These are phyloP conservation scores for Plasmodium yoelii DNA, from an alignment of 169 alveolate genomes.

Conservation along the genomic window DNA sequence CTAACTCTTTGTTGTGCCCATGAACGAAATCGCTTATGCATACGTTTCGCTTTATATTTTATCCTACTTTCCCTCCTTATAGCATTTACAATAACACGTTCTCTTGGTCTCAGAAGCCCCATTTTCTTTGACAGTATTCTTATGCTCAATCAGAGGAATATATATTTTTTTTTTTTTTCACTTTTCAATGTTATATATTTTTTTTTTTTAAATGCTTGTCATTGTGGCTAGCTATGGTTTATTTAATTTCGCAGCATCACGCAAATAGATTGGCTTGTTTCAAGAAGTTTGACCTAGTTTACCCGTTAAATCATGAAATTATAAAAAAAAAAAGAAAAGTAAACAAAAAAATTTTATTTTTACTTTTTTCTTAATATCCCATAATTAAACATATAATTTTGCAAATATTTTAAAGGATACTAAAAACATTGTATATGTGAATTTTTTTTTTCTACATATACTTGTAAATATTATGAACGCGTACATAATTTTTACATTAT, in stretches of 20 bases:
- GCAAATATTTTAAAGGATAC: too few relatives aligned
- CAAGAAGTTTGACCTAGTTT: too few relatives aligned
- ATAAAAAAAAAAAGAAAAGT: too few relatives aligned
- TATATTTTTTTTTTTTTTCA: background rate
- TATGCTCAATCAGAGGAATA: background rate
- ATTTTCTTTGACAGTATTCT: slow-evolving; percentile 35
- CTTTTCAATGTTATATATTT: too few relatives aligned
- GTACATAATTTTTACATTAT: too few relatives aligned
- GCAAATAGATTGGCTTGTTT: background rate
- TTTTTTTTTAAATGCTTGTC: background rate
- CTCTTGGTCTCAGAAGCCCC: slow-evolving; percentile 87
- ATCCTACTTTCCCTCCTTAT: slow-evolving; percentile 85
- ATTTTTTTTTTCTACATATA: too few relatives aligned
- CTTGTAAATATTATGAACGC: too few relatives aligned
- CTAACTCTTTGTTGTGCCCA: slow-evolving; percentile 91
- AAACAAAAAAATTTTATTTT: too few relatives aligned
- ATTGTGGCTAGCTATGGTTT: background rate
- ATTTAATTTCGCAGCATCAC: background rate
- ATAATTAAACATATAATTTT: too few relatives aligned
- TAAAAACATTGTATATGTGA: too few relatives aligned
- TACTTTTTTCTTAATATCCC: too few relatives aligned
- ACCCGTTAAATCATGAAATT: too few relatives aligned
- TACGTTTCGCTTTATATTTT: slow-evolving; percentile 83
- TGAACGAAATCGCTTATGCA: slow-evolving; percentile 89
- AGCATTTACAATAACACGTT: slow-evolving; percentile 83